A percentile compares a stretch with the other conserved stretches of the same genome.
Conservation (phyloP, 345 rosid genomes). For the Capsella bursapastoris region DNA sequence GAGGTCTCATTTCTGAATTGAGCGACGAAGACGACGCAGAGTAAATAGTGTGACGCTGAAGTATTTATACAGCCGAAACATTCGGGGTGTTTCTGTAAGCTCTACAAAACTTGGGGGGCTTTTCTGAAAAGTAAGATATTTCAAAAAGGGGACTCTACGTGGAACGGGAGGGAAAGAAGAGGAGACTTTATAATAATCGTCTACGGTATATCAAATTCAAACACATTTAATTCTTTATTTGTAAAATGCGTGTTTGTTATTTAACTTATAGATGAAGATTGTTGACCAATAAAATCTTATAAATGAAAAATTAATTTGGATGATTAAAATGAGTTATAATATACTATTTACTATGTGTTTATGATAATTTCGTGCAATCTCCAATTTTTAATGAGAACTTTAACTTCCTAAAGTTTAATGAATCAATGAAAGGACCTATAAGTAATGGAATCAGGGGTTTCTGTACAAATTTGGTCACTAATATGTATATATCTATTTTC, state of each 20-base stretch:
- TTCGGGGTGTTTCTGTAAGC: slow-evolving; percentile 14
- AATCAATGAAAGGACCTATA: neutral
- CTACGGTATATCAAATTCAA: slow-evolving; percentile 9
- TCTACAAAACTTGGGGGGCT: neutral
- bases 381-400: too few species aligned
- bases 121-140: neutral
- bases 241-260: neutral
- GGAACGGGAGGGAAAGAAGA: slow-evolving; percentile 42
- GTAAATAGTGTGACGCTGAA: slow-evolving; percentile 2
- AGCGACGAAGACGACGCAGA: slow-evolving; percentile 37
- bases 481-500: neutral
- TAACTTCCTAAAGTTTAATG: neutral
- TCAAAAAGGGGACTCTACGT: neutral
- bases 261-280: neutral
- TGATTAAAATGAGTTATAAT: neutral
- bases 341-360: neutral
- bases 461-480: neutral
- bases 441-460: slow-evolving; percentile 7
- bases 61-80: neutral
- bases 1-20: slow-evolving; percentile 36
- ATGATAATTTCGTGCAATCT: neutral
- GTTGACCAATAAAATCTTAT: slow-evolving; percentile 1
- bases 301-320: neutral
- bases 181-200: neutral
- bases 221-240: neutral